phyloP scores from a whole-genome alignment of 306 rosid genomes.

The Citrullus amarus region DNA sequence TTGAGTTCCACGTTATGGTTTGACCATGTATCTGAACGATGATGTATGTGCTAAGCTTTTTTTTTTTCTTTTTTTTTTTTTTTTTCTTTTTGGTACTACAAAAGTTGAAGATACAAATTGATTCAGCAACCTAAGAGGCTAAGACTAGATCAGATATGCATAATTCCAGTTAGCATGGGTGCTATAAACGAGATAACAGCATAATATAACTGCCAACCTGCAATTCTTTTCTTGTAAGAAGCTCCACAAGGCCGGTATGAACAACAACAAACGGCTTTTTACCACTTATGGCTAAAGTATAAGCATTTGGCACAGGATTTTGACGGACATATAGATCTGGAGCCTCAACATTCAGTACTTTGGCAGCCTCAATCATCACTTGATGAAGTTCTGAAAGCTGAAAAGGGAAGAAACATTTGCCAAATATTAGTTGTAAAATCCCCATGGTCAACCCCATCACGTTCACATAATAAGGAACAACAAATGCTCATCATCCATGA shows the following conservation, averaged over 20 bases:
- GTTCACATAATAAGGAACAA: neutral
- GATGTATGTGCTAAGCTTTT: neutral
- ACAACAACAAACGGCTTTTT: constrained; percentile 84
- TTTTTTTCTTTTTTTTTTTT: neutral
- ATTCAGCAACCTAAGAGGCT: neutral
- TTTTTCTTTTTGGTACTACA: no score
- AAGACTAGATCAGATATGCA: neutral
- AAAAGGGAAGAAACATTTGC: constrained; percentile 8
- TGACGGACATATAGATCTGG: constrained; percentile 93
- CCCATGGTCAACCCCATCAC: neutral
- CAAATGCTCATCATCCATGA: neutral
- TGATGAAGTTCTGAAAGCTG: constrained; percentile 77
- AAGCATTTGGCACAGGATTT: constrained; percentile 96
- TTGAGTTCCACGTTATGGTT: neutral
- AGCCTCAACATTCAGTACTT: constrained; percentile 59
- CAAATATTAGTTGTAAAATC: neutral
- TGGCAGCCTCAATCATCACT: constrained; percentile 76
- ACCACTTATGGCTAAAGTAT: constrained; percentile 87
- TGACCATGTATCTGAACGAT: neutral
- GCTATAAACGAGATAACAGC: neutral
- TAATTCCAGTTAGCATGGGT: neutral
- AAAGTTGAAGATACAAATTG: neutral
- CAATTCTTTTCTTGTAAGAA: constrained; percentile 65
- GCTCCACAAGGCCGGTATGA: constrained; percentile 98
- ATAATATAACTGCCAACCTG: constrained; percentile 42